These are phyloP conservation scores for Thuja plicata DNA, from an alignment of 83 land plant species.

Conservation along the genomic window DNA sequence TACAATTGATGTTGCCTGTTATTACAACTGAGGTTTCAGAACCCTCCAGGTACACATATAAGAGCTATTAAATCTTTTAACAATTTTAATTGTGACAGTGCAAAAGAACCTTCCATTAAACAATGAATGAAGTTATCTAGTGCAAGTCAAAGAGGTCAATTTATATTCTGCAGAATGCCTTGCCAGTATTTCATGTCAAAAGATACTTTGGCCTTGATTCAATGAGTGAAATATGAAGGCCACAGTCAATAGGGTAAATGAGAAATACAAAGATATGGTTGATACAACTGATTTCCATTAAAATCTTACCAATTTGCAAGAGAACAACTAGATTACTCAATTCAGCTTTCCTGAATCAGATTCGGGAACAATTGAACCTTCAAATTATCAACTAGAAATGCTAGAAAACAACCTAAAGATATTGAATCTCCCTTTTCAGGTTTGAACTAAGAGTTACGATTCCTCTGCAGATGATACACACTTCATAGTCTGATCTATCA, in stretches of 20 bases:
- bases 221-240: background rate
- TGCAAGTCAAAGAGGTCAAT: background rate
- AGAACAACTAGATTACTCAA: background rate
- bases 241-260: background rate
- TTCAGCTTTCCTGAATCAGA: conserved; percentile 2
- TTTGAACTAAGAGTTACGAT: background rate
- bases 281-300: background rate
- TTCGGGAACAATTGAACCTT: background rate
- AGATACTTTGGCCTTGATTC: background rate
- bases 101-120: background rate
- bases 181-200: background rate
- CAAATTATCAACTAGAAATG: background rate
- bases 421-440: background rate
- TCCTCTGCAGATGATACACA: conserved; percentile 10
- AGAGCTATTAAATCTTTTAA: background rate
- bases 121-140: background rate
- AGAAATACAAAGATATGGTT: background rate
- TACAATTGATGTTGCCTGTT: background rate
- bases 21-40: background rate
- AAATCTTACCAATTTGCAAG: background rate
- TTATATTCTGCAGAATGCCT: background rate
- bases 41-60: background rate
- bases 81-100: background rate
- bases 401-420: background rate
- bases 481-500: conserved; percentile 5